A percentile compares a stretch with the other conserved stretches of the same genome.
These are phyloP conservation scores for Dothistroma septosporum DNA, from an alignment of 2,329 filamentous ascomycete genomes.

Conservation along the genomic window DNA sequence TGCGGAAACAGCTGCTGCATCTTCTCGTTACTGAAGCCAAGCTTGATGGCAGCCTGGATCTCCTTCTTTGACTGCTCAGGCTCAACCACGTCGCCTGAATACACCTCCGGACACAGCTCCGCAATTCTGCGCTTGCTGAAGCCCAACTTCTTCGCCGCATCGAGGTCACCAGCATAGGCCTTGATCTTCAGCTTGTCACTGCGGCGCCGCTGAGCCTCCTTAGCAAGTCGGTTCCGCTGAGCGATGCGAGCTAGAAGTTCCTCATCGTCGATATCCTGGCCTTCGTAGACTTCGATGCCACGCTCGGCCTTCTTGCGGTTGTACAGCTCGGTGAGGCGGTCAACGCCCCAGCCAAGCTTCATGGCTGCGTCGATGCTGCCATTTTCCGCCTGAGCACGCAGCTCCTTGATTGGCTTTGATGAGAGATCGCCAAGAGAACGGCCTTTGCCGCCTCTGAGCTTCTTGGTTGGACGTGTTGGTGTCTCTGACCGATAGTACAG, in stretches of 20 bases:
- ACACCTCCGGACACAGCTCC: conserved; percentile 5
- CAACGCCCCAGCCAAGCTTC: conserved; percentile 19
- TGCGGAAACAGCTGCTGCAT: conserved; percentile 11
- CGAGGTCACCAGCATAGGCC: conserved; percentile 9
- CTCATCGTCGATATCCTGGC: conserved; percentile 13
- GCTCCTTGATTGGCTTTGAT: conserved; percentile 13
- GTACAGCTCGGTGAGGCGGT: conserved; percentile 16
- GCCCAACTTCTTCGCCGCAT: conserved; percentile 18
- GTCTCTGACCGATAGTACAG: neutral
- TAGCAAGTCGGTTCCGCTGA: conserved; percentile 10
- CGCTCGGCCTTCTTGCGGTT: conserved; percentile 13
- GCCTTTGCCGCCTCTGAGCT: conserved; percentile 8
- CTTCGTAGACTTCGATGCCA: neutral
- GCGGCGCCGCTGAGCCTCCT: conserved; percentile 11
- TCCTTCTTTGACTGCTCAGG: conserved; percentile 7
- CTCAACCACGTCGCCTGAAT: neutral
- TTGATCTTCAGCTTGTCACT: conserved; percentile 11
- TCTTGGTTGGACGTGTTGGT: neutral
- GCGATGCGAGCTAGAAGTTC: conserved; percentile 12
- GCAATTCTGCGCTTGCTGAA: conserved; percentile 14
- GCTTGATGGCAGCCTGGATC: conserved; percentile 16
- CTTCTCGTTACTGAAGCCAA: conserved; percentile 13
- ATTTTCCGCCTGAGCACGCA: conserved; percentile 9
- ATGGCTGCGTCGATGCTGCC: conserved; percentile 17
- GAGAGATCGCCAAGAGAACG: conserved; percentile 14